Evolutionary conservation across 805 yeast species (phyloP).

Genomic region (Barnettozyma sp.): DNA sequence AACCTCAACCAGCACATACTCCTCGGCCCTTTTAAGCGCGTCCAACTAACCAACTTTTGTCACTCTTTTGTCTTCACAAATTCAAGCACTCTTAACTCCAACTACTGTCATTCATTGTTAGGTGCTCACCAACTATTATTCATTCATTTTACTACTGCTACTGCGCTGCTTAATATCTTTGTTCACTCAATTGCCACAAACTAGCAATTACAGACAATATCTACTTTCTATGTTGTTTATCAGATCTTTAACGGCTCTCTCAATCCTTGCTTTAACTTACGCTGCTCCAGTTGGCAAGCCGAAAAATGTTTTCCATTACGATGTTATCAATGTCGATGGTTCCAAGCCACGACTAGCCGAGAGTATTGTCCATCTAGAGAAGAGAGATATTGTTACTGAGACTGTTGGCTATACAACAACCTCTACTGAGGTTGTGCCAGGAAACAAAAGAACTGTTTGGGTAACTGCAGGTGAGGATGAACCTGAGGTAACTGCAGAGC

Average conservation of each 20-base stretch:
- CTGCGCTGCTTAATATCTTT: neutral
- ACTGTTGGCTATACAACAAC: conserved; percentile 21
- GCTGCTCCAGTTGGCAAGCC: conserved; percentile 21
- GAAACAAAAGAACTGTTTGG: conserved; percentile 21
- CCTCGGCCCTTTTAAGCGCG: neutral
- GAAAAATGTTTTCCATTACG: conserved; percentile 17
- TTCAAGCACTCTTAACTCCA: conserved; percentile 11
- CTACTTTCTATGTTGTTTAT: conserved; percentile 24
- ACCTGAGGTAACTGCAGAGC: neutral
- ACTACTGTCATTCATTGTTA: conserved; percentile 21
- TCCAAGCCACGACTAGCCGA: conserved; percentile 22
- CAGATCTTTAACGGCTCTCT: conserved; percentile 18
- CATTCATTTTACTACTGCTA: conserved; percentile 11
- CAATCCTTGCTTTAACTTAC: conserved; percentile 16
- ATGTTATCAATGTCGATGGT: conserved; percentile 26
- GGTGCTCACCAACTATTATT: conserved; percentile 20
- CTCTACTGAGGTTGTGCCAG: conserved; percentile 19
- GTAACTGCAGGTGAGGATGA: conserved; percentile 21
- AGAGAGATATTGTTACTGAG: conserved; percentile 18
- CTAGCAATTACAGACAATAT: too few relatives aligned
- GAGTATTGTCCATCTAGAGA: conserved; percentile 10
- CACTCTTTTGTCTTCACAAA: conserved; percentile 17
- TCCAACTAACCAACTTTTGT: conserved; percentile 21
- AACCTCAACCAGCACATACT: neutral
- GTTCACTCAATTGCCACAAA: conserved; percentile 1